Conservation (phyloP, 1,139 yeast genomes). For the Taphrina populina region DNA sequence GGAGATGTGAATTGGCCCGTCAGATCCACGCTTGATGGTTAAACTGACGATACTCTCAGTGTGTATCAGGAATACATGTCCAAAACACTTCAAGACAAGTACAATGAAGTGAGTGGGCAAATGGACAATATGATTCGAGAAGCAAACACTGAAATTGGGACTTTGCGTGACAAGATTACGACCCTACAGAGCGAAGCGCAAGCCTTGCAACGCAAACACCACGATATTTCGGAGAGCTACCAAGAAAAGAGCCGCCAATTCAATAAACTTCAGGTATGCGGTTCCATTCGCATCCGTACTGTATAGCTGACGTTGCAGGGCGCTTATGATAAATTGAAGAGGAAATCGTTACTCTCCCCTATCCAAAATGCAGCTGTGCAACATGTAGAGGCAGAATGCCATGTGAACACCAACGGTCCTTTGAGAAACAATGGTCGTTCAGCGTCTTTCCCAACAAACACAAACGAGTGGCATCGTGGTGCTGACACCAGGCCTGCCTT, state of each 20-base stretch:
- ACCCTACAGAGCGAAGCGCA: constrained; percentile 30
- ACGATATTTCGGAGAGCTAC: constrained; percentile 32
- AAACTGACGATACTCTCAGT: constrained; percentile 6
- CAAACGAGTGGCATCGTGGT: too few relatives aligned
- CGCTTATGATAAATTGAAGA: constrained; percentile 36
- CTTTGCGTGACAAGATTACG: constrained; percentile 18
- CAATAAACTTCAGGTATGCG: constrained; percentile 35
- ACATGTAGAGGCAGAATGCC: constrained; percentile 7
- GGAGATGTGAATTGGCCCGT: constrained; percentile 34
- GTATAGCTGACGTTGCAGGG: constrained; percentile 1
- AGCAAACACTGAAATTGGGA: constrained; percentile 34
- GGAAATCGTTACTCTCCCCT: constrained; percentile 34
- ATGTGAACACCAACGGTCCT: too few relatives aligned
- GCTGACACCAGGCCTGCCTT: too few relatives aligned
- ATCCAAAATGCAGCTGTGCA: constrained; percentile 35
- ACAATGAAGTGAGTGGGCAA: constrained; percentile 24
- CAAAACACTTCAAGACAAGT: constrained; percentile 35
- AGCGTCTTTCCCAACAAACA: too few relatives aligned
- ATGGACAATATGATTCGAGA: constrained; percentile 32
- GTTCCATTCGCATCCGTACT: not conserved
- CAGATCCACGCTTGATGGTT: not conserved
- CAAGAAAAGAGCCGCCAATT: constrained; percentile 36
- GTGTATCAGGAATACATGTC: constrained; percentile 36
- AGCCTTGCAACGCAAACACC: constrained; percentile 16
- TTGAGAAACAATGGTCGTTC: too few relatives aligned